Evolutionary conservation across 345 rosid species (phyloP).

Genomic region (Salix arbutifolia): DNA sequence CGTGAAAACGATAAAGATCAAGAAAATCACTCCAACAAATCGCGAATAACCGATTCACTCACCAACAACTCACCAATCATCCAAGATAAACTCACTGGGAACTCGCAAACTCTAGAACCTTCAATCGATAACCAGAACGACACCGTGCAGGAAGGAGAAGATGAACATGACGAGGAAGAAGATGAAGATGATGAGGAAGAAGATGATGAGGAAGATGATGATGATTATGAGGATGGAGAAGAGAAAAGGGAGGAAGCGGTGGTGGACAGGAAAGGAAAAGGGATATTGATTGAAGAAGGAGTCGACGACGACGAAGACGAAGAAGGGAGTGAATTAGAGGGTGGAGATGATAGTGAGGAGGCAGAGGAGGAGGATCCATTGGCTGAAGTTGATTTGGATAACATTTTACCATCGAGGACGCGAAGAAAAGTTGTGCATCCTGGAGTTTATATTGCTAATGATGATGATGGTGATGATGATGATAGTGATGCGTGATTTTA

Average conservation of each 20-base stretch:
- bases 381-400: slow-evolving; percentile 92
- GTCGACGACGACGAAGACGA: slow-evolving; percentile 21
- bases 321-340: slow-evolving; percentile 38
- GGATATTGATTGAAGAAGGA: slow-evolving; percentile 37
- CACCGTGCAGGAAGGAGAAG: slow-evolving; percentile 8
- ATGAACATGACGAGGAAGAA: slow-evolving; percentile 19
- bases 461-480: slow-evolving; percentile 6
- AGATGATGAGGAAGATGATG: slow-evolving; percentile 28
- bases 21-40: slow-evolving; percentile 30
- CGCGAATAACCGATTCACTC: slow-evolving; percentile 34
- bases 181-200: not conserved
- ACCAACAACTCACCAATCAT: slow-evolving; percentile 1
- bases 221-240: slow-evolving; percentile 32
- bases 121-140: not conserved
- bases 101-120: not conserved
- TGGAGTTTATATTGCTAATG: slow-evolving; percentile 48
- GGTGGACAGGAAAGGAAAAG: slow-evolving; percentile 33
- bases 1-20: slow-evolving; percentile 12
- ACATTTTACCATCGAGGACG: slow-evolving; percentile 86
- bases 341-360: slow-evolving; percentile 47
- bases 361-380: slow-evolving; percentile 90
- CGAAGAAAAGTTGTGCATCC: slow-evolving; percentile 41
- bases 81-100: not conserved
- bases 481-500: slow-evolving; percentile 35
- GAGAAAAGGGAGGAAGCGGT: slow-evolving; percentile 18